These are phyloP conservation scores for Myriosclerotinia scirpicola DNA, from an alignment of 2,329 filamentous ascomycete species.

Conservation along the genomic window DNA sequence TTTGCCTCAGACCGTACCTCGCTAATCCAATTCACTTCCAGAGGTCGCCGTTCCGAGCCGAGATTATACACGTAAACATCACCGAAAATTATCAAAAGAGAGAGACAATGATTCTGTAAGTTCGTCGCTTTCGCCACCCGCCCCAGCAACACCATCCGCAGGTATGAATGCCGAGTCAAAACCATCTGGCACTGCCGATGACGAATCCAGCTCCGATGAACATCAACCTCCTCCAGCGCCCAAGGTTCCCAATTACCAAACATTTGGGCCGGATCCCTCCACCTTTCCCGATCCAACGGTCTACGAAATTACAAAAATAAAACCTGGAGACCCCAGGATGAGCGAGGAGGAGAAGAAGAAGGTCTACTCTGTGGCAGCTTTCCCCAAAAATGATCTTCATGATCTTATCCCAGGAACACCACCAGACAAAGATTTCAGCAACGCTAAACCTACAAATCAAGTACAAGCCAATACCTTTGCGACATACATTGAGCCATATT, in stretches of 20 bases:
- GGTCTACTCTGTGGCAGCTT: conserved; percentile 84
- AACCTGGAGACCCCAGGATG: conserved; percentile 60
- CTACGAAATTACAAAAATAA: conserved; percentile 82
- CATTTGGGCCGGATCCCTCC: conserved; percentile 88
- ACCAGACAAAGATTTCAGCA: conserved; percentile 94
- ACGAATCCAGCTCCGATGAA: conserved; percentile 52
- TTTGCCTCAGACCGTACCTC: neutral
- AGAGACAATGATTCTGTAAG: conserved; percentile 53
- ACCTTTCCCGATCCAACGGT: conserved; percentile 90
- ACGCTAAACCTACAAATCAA: conserved; percentile 88
- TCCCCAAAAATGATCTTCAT: conserved; percentile 76
- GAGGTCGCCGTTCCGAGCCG: conserved; percentile 31
- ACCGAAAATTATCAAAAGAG: conserved; percentile 24
- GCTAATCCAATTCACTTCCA: conserved; percentile 25
- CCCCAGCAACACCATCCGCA: conserved; percentile 45
- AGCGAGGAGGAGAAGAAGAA: conserved; percentile 79
- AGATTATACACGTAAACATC: conserved; percentile 28
- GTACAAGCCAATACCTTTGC: conserved; percentile 92
- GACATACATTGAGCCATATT: conserved; percentile 89
- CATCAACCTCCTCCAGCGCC: conserved; percentile 61
- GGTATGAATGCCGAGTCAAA: conserved; percentile 62
- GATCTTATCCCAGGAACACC: conserved; percentile 86
- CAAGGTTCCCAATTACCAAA: conserved; percentile 67
- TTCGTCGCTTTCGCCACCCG: conserved; percentile 60
- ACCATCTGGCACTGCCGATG: conserved; percentile 47